These are phyloP conservation scores for Fusarium luffae DNA, from an alignment of 2,329 filamentous ascomycete species.

Conservation along the genomic window DNA sequence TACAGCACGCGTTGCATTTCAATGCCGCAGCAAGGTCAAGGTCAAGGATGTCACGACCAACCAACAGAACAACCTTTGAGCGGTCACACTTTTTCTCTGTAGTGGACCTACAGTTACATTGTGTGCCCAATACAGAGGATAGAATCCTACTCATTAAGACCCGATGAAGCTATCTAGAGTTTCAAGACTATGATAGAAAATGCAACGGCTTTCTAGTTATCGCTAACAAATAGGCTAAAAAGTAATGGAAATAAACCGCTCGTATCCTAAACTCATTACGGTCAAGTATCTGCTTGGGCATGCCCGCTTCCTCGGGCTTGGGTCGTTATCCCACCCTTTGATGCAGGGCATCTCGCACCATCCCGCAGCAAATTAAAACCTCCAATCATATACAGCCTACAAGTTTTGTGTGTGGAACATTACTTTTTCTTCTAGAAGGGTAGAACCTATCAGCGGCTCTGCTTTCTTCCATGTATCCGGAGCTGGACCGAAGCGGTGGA, in stretches of 20 bases:
- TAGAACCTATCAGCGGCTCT: neutral
- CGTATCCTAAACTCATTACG: neutral
- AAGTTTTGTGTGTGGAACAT: neutral
- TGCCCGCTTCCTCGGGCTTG: neutral
- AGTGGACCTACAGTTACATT: neutral
- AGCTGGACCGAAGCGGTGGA: neutral
- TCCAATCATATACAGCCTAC: neutral
- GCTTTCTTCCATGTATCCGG: neutral
- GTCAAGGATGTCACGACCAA: constrained; percentile 6
- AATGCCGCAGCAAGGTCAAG: neutral
- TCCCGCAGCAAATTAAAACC: constrained; percentile 2
- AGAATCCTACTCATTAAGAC: neutral
- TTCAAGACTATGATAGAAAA: neutral
- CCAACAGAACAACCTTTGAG: neutral
- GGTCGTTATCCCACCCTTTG: neutral
- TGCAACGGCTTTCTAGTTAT: neutral
- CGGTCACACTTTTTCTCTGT: neutral
- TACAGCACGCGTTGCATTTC: constrained; percentile 1
- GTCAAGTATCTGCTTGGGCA: neutral
- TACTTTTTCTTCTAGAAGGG: neutral
- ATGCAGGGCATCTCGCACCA: neutral
- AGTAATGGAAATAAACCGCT: neutral
- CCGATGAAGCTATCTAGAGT: neutral
- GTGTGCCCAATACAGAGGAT: neutral
- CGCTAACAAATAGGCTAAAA: neutral